Evolutionary conservation across 177 flowering plant genomes (phyloP).

Genomic region (Vitis hybrid): DNA sequence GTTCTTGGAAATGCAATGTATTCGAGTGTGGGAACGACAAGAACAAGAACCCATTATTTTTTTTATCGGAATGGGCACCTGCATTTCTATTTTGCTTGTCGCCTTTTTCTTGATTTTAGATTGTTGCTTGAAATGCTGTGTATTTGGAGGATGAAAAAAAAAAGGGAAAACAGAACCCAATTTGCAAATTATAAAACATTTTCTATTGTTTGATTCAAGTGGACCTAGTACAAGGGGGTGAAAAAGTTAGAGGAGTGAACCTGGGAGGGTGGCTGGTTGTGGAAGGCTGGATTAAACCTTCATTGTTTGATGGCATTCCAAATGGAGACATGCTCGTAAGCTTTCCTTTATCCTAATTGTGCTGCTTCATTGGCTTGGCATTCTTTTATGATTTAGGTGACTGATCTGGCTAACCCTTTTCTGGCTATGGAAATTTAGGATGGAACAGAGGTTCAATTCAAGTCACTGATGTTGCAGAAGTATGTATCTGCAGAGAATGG

Average conservation of each 20-base stretch:
- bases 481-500: constrained; percentile 72
- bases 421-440: constrained; percentile 50
- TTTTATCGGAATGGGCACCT: too few species aligned
- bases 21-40: not conserved
- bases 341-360: not conserved
- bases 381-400: constrained; percentile 2
- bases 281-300: constrained; percentile 94
- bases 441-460: constrained; percentile 79
- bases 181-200: not conserved
- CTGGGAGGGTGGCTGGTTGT: constrained; percentile 96
- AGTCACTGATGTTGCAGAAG: constrained; percentile 61
- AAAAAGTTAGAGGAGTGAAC: constrained; percentile 81
- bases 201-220: constrained; percentile 29
- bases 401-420: constrained; percentile 9
- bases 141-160: not conserved
- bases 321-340: constrained; percentile 92
- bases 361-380: not conserved
- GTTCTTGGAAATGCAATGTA: constrained; percentile 4
- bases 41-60: too few species aligned
- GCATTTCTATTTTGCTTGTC: too few species aligned
- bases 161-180: not conserved
- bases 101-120: not conserved
- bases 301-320: constrained; percentile 79
- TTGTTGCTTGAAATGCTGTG: constrained; percentile 9
- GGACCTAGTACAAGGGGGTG: constrained; percentile 45